phyloP scores from a whole-genome alignment of 176 grass and related monocot species.

The Triticum urartu region DNA sequence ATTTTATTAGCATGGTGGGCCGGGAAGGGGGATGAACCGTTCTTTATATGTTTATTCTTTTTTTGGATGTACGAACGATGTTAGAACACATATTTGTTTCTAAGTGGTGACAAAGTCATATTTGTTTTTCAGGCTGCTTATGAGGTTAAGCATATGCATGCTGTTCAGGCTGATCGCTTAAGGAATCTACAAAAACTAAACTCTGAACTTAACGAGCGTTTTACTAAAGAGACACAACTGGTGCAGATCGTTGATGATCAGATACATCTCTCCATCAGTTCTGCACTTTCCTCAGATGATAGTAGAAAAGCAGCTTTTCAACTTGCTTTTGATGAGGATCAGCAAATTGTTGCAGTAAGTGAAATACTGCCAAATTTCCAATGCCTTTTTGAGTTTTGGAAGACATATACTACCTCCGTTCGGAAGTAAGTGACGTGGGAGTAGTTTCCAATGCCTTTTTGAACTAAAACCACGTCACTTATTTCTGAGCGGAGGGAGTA shows the following conservation, averaged over 20 bases:
- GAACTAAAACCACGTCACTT: too few species aligned
- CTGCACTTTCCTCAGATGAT: conserved; percentile 77
- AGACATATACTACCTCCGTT: background rate
- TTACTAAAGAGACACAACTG: conserved; percentile 58
- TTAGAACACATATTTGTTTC: conserved; percentile 12
- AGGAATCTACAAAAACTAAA: conserved; percentile 79
- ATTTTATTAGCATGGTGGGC: background rate
- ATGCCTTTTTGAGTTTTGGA: background rate
- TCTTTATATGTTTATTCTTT: conserved; percentile 9
- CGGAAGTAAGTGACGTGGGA: too few species aligned
- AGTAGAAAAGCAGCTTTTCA: conserved; percentile 70
- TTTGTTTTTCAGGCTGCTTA: conserved; percentile 66
- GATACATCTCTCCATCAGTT: conserved; percentile 64
- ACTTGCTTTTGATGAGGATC: conserved; percentile 89
- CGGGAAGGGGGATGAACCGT: background rate
- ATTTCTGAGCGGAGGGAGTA: too few species aligned
- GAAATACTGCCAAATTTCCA: conserved; percentile 23
- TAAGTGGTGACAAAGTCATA: conserved; percentile 26
- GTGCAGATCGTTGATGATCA: conserved; percentile 79
- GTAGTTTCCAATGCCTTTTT: too few species aligned
- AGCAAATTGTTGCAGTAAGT: conserved; percentile 93
- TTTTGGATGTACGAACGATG: conserved; percentile 11
- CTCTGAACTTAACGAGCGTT: conserved; percentile 70
- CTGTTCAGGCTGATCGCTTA: conserved; percentile 64
- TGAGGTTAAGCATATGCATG: conserved; percentile 75